These are phyloP conservation scores for Jacaranda mimosifolia DNA, from an alignment of 257 asterid genomes.

Conservation along the genomic window DNA sequence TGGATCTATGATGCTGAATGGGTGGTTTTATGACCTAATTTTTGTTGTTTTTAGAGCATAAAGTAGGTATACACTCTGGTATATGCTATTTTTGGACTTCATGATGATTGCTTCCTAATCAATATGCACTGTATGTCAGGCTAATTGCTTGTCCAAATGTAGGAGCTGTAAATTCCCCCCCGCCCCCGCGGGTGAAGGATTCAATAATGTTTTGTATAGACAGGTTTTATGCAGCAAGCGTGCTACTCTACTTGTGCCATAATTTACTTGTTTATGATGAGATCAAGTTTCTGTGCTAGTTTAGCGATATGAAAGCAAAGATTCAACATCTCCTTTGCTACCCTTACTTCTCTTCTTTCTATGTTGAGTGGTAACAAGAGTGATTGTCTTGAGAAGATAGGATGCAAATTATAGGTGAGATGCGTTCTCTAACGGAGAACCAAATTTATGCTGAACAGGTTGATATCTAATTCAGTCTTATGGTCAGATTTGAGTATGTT, in stretches of 20 bases:
- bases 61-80: not conserved
- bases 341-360: not conserved
- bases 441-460: not conserved
- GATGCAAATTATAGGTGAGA: not conserved
- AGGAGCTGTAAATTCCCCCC: not conserved
- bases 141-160: not conserved
- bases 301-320: not conserved
- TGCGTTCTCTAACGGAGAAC: not conserved
- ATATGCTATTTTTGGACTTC: not conserved
- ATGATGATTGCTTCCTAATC: not conserved
- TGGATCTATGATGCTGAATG: not conserved
- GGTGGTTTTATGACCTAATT: not conserved
- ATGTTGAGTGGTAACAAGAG: not conserved
- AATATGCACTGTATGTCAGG: not conserved
- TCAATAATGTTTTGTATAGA: not conserved
- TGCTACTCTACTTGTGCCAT: not conserved
- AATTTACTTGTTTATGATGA: not conserved
- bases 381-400: not conserved
- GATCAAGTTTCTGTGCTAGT: slow-evolving; percentile 6
- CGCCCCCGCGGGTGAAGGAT: not conserved
- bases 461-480: not conserved
- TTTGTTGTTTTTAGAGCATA: not conserved
- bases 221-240: not conserved
- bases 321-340: not conserved
- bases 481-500: not conserved